Percentiles rank a stretch among this genome's conserved stretches.
Conservation (phyloP, 208 protist species). For the Phytomonas francai region DNA sequence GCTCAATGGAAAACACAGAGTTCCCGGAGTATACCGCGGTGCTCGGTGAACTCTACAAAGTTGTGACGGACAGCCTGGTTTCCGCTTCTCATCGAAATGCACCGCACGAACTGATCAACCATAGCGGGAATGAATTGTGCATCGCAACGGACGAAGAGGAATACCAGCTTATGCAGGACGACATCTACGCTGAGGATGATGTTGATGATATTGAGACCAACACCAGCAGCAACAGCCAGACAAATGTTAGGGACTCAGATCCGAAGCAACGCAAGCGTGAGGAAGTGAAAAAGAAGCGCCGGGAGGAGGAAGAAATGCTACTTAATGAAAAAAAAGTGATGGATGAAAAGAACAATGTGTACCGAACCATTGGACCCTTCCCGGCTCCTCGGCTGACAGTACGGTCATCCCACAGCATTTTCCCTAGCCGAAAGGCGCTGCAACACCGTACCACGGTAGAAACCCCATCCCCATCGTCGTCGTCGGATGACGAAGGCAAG, state of each 20-base stretch:
- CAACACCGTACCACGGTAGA: conserved; percentile 70
- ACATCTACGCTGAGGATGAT: conserved; percentile 69
- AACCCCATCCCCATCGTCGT: conserved; percentile 51
- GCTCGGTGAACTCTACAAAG: conserved; percentile 74
- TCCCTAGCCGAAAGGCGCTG: conserved; percentile 77
- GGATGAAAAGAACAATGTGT: conserved; percentile 72
- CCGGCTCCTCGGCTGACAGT: conserved; percentile 69
- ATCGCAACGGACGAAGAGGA: conserved; percentile 84
- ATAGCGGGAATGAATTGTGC: conserved; percentile 44
- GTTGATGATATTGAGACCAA: conserved; percentile 47
- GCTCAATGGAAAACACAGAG: conserved; percentile 48
- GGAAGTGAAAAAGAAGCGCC: conserved; percentile 61
- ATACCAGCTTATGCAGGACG: conserved; percentile 55
- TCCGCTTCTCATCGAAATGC: conserved; percentile 69
- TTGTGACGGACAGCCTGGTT: conserved; percentile 72
- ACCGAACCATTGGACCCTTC: conserved; percentile 69
- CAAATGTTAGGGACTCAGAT: conserved; percentile 40
- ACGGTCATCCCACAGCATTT: conserved; percentile 53
- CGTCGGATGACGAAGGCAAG: conserved; percentile 9
- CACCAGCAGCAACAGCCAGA: conserved; percentile 45
- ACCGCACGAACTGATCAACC: conserved; percentile 81
- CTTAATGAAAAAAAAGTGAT: conserved; percentile 77
- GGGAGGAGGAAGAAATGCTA: conserved; percentile 82
- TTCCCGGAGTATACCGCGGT: conserved; percentile 55
- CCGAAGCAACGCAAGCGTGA: conserved; percentile 67